Evolutionary conservation across 805 yeast genomes (phyloP).

Genomic region (Isabelozyma heimii): DNA sequence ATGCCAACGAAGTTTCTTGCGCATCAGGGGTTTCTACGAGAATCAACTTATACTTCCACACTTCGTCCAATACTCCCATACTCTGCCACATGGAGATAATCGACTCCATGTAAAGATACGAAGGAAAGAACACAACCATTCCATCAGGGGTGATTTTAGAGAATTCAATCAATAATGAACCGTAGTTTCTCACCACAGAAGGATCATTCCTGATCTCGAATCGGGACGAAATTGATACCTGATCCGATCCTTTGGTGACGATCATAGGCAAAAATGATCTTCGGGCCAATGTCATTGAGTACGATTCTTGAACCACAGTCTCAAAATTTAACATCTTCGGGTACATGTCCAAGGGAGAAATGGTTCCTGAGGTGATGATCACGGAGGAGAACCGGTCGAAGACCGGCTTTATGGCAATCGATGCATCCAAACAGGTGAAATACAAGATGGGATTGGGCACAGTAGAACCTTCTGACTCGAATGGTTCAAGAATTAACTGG

Average conservation of each 20-base stretch:
- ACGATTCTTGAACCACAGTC: conserved; percentile 90
- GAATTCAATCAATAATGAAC: conserved; percentile 86
- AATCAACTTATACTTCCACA: conserved; percentile 94
- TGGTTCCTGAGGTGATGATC: conserved; percentile 95
- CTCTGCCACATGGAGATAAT: conserved; percentile 98
- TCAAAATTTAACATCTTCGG: conserved; percentile 95
- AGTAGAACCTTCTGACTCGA: conserved; percentile 86
- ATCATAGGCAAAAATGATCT: conserved; percentile 92
- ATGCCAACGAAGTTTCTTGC: conserved; percentile 92
- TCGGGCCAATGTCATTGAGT: conserved; percentile 91
- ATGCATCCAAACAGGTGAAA: conserved; percentile 94
- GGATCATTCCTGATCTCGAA: conserved; percentile 98
- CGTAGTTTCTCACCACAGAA: conserved; percentile 94
- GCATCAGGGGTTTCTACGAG: conserved; percentile 99
- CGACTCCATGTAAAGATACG: conserved; percentile 96
- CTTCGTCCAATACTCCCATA: conserved; percentile 97
- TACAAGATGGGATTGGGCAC: conserved; percentile 96
- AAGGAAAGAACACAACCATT: conserved; percentile 95
- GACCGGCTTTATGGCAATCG: conserved; percentile 95
- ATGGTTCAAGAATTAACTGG: conserved; percentile 88
- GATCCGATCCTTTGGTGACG: conserved; percentile 97
- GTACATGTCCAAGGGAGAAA: conserved; percentile 97
- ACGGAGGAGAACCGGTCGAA: conserved; percentile 91
- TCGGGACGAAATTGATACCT: conserved; percentile 92
- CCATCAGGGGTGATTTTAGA: conserved; percentile 98